These are phyloP conservation scores for Trypanosoma caninum DNA, from an alignment of 208 protist genomes.

Conservation along the genomic window DNA sequence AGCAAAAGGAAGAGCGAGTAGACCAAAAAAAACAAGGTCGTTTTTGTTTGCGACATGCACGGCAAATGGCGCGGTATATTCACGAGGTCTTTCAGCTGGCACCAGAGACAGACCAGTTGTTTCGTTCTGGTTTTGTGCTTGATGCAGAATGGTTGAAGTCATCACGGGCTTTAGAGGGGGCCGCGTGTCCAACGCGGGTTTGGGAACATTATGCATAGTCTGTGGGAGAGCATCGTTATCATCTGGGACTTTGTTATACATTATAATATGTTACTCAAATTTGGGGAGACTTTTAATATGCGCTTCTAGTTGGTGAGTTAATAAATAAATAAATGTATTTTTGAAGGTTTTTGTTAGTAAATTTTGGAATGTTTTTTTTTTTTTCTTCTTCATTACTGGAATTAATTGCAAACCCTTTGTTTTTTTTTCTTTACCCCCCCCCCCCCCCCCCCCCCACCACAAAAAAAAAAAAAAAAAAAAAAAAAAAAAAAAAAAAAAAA, in stretches of 20 bases:
- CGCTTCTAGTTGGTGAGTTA: no score
- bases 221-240: no score
- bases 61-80: constrained; percentile 6
- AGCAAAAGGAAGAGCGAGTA: background rate
- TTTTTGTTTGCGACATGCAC: constrained; percentile 9
- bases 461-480: background rate
- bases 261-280: no score
- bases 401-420: no score
- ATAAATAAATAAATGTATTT: no score
- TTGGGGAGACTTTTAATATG: no score
- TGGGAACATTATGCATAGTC: constrained; percentile 46
- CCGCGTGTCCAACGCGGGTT: constrained; percentile 20
- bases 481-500: background rate
- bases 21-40: background rate
- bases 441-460: no score
- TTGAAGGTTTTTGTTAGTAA: no score
- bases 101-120: background rate
- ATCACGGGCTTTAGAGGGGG: constrained; percentile 9
- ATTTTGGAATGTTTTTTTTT: no score
- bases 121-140: constrained; percentile 12
- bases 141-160: constrained; percentile 30
- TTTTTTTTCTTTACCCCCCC: no score
- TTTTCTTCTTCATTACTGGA: no score
- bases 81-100: background rate
- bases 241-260: no score